Evolutionary conservation across 169 alveolate genomes (phyloP), one percentile per base, ranked within the genome.

Genomic region (Toxoplasma gondii): DNA sequence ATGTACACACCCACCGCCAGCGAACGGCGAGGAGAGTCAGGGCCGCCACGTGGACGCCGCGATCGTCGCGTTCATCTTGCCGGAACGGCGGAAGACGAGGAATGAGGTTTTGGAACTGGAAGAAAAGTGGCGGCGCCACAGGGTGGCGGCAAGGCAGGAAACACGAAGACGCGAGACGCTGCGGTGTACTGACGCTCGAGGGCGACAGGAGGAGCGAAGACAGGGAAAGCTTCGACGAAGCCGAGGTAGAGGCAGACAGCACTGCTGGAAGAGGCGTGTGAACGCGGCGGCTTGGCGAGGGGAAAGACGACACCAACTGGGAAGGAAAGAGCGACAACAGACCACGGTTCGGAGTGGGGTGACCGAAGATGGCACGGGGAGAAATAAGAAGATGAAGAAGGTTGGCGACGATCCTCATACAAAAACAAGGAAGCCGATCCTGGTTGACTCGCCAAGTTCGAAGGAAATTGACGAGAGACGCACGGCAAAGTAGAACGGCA

Each of bases 1-100:
- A 78, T 19, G 49, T n/a, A n/a, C 86, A 82, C 17, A 82, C 69
- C 90, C 90, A 41, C 54, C 90, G 90, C 90, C 90, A 82, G 67
- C 90, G 90, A 9, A 36, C 90, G 38, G 44, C n/a, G 41, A 82
- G 90, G 41, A 82, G 53, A 7, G 41, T 82, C 17, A 82, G 90
- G 24, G 90, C 90, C 1, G 90, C 54, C 54, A 82, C 69, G 27
- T 34, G 43, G 69, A 41, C 44, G 27, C 54, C 67, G 67, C 53
- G 41, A 29, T 29, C 64, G 44, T 82, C 67, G n/a, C 41, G 64
- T 17, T 43, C 69, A 39, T 39, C 69, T 31, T 38, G 44, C 34
- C 69, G 69, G 38, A 44, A 36, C 7, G 90, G 90, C 36, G 90
- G 44, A 16, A 82, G 38, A 7, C 67, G 90, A 22, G 41, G 41